Conservation (phyloP, 202 grass and related monocot species). For the Setaria viridis region DNA sequence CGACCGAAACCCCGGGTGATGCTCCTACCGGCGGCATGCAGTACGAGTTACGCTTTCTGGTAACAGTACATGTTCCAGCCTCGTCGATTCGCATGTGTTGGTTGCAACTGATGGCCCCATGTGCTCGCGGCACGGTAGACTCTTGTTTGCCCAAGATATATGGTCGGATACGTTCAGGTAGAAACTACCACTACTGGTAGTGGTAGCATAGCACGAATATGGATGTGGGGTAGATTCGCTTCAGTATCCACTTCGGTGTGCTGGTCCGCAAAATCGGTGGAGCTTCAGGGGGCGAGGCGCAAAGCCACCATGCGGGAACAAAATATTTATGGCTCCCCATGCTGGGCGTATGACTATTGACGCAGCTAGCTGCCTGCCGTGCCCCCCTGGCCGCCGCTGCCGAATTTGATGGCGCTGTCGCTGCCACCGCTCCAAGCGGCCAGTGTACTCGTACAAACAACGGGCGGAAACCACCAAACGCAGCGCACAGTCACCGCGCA, state of each 20-base stretch:
- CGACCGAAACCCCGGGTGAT: not conserved
- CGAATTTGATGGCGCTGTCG: constrained; percentile 49
- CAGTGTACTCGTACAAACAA: not conserved
- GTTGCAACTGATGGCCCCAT: too few species aligned
- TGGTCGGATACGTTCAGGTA: too few species aligned
- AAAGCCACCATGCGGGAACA: not conserved
- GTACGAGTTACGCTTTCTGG: too few species aligned
- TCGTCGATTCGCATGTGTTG: too few species aligned
- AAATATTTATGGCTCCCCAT: constrained; percentile 23
- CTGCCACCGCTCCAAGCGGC: constrained; percentile 4
- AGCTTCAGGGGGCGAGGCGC: not conserved
- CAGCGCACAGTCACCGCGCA: constrained; percentile 35
- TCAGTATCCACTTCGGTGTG: not conserved
- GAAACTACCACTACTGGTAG: too few species aligned
- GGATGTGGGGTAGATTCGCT: not conserved
- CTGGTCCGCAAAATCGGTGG: not conserved
- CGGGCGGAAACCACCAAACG: constrained; percentile 21
- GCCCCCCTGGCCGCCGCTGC: constrained; percentile 6
- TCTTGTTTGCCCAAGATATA: too few species aligned
- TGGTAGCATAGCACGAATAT: too few species aligned
- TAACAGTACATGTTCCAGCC: too few species aligned
- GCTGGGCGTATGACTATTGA: not conserved
- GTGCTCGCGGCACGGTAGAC: too few species aligned
- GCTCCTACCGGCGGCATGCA: too few species aligned
- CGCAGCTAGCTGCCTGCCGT: not conserved